Percentiles rank a stretch among this genome's conserved stretches.
These are phyloP conservation scores for Phytophthora lateralis DNA, from an alignment of 352 stramenopile genomes.

Conservation along the genomic window DNA sequence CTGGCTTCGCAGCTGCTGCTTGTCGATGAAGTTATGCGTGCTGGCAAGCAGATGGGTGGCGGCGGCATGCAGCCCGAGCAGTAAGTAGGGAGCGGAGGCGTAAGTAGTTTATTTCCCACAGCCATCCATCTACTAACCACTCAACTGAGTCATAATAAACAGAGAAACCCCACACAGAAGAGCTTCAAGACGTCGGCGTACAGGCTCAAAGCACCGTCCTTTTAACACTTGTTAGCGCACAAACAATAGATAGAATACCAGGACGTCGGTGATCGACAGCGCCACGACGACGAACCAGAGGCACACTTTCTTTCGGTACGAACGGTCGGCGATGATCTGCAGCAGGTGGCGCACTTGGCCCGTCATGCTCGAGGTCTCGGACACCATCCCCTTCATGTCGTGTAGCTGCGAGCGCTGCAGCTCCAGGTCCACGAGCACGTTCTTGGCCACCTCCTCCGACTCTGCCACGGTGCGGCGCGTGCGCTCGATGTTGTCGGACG, in stretches of 20 bases:
- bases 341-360: conserved; percentile 67
- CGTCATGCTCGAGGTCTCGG: conserved; percentile 72
- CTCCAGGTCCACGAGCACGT: conserved; percentile 80
- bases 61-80: conserved; percentile 62
- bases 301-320: conserved; percentile 73
- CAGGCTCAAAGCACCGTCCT: not conserved
- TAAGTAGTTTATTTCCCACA: conserved; percentile 48
- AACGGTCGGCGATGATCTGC: conserved; percentile 73
- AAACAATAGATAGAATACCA: conserved; percentile 89
- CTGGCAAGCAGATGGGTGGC: conserved; percentile 96
- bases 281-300: conserved; percentile 73
- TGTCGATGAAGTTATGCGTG: conserved; percentile 99
- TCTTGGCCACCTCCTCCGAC: conserved; percentile 72
- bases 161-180: conserved; percentile 17
- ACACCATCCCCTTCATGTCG: conserved; percentile 83
- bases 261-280: conserved; percentile 68
- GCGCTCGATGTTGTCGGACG: conserved; percentile 76
- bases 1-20: conserved; percentile 98
- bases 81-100: conserved; percentile 49
- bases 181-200: not conserved
- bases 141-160: conserved; percentile 38
- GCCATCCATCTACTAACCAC: conserved; percentile 28
- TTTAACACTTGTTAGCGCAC: conserved; percentile 41
- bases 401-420: conserved; percentile 79
- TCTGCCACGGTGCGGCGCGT: conserved; percentile 66